A percentile compares a stretch with the other conserved stretches of the same genome.
Evolutionary conservation across 768 basidiomycete genomes (phyloP).

Genomic region (Pisolithus microcarpus): DNA sequence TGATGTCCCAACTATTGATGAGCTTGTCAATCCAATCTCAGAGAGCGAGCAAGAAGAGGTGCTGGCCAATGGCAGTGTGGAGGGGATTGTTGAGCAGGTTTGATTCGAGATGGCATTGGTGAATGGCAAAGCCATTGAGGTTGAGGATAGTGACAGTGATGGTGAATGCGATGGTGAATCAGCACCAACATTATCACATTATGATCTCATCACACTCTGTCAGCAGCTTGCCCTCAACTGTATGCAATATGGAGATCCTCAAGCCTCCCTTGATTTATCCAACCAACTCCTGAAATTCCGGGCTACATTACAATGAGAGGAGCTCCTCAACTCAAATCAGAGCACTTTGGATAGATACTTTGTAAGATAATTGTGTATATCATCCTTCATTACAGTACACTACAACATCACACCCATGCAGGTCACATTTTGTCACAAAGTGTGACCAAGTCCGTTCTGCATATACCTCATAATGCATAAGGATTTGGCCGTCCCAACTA

Average conservation of each 20-base stretch:
- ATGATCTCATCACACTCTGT: constrained; percentile 1
- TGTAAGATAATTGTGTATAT: too few species aligned
- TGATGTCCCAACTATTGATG: constrained; percentile 4
- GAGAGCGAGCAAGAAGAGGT: constrained; percentile 5
- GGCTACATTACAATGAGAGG: too few species aligned
- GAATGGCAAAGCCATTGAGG: background rate
- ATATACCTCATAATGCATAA: too few species aligned
- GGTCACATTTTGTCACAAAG: too few species aligned
- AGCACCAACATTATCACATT: too few species aligned
- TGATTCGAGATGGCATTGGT: background rate
- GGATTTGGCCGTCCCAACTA: too few species aligned
- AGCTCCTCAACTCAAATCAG: too few species aligned
- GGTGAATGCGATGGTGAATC: background rate
- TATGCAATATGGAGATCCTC: constrained; percentile 1
- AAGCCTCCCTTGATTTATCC: background rate
- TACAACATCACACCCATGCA: too few species aligned
- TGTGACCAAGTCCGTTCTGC: too few species aligned
- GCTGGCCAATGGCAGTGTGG: background rate
- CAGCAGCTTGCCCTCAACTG: constrained; percentile 1
- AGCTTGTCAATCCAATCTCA: constrained; percentile 10
- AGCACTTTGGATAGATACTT: too few species aligned
- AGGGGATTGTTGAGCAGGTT: background rate
- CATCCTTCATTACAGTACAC: too few species aligned
- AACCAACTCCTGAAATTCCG: background rate
- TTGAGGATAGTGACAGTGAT: background rate